A percentile compares a stretch with the other conserved stretches of the same genome.
Evolutionary conservation across 2,329 filamentous ascomycete species (phyloP).

Genomic region (Arthrobotrys entomopaga): DNA sequence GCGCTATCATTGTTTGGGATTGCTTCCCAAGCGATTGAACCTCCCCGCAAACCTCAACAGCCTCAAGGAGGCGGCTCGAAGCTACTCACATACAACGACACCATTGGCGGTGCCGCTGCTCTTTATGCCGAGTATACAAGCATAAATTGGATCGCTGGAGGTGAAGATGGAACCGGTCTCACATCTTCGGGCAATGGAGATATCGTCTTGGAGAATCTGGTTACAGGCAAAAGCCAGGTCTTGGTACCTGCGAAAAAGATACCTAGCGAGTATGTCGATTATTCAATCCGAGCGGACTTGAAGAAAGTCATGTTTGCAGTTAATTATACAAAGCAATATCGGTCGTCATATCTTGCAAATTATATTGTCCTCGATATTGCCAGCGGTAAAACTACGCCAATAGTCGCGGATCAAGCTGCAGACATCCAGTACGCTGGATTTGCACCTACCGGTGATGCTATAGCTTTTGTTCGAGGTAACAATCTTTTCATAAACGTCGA

Average conservation of each 20-base stretch:
- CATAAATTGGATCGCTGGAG: constrained; percentile 70
- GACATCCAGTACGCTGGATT: constrained; percentile 76
- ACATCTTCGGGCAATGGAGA: constrained; percentile 63
- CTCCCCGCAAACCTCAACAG: constrained; percentile 68
- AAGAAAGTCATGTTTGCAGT: constrained; percentile 71
- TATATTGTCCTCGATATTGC: constrained; percentile 73
- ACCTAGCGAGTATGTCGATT: constrained; percentile 68
- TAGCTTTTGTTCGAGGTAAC: constrained; percentile 75
- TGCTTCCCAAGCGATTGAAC: constrained; percentile 63
- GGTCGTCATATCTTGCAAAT: constrained; percentile 74
- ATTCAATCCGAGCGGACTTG: constrained; percentile 71
- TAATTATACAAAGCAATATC: constrained; percentile 75
- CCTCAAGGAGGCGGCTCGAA: constrained; percentile 69
- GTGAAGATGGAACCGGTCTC: constrained; percentile 68
- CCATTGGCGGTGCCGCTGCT: constrained; percentile 65
- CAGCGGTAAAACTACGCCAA: constrained; percentile 67
- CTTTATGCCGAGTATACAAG: constrained; percentile 64
- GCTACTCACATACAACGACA: constrained; percentile 71
- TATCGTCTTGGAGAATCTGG: constrained; percentile 71
- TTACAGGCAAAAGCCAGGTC: constrained; percentile 68
- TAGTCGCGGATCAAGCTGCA: constrained; percentile 70
- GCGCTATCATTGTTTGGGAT: constrained; percentile 36
- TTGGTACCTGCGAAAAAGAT: constrained; percentile 69
- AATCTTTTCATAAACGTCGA: constrained; percentile 71
- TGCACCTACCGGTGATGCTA: constrained; percentile 69